Evolutionary conservation across 805 yeast genomes (phyloP).

Genomic region (Myxozyma sirexii): DNA sequence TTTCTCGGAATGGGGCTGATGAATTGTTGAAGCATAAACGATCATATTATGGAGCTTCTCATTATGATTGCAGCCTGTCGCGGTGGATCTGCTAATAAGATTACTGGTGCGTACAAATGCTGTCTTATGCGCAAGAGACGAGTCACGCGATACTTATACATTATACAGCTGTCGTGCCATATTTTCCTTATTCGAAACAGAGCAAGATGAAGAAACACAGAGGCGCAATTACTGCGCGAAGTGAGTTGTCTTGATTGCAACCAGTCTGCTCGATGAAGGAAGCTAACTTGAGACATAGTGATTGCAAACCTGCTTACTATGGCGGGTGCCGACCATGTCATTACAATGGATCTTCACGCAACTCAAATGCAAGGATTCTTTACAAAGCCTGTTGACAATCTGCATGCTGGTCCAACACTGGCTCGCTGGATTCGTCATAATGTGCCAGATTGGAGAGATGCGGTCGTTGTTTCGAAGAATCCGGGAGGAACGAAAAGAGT

Average conservation of each 20-base stretch:
- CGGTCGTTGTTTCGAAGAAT: constrained; percentile 97
- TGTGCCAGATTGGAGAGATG: constrained; percentile 78
- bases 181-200: constrained; percentile 96
- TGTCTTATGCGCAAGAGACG: not conserved
- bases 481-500: constrained; percentile 99
- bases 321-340: constrained; percentile 99
- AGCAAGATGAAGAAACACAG: constrained; percentile 98
- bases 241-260: constrained; percentile 13
- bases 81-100: constrained; percentile 97
- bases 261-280: not conserved
- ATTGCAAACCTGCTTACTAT: constrained; percentile 89
- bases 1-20: not conserved
- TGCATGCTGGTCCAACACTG: constrained; percentile 93
- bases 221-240: constrained; percentile 96
- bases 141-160: not conserved
- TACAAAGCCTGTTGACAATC: constrained; percentile 93
- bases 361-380: constrained; percentile 99
- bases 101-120: constrained; percentile 51
- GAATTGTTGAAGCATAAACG: constrained; percentile 59
- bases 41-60: constrained; percentile 93
- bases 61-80: constrained; percentile 93
- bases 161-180: constrained; percentile 83
- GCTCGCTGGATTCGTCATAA: constrained; percentile 95
- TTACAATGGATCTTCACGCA: constrained; percentile 95
- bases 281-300: constrained; percentile 50